Evolutionary conservation across 495 filamentous ascomycete genomes (phyloP), one percentile per base, ranked within the genome.

Genomic region (Niebla homalea): DNA sequence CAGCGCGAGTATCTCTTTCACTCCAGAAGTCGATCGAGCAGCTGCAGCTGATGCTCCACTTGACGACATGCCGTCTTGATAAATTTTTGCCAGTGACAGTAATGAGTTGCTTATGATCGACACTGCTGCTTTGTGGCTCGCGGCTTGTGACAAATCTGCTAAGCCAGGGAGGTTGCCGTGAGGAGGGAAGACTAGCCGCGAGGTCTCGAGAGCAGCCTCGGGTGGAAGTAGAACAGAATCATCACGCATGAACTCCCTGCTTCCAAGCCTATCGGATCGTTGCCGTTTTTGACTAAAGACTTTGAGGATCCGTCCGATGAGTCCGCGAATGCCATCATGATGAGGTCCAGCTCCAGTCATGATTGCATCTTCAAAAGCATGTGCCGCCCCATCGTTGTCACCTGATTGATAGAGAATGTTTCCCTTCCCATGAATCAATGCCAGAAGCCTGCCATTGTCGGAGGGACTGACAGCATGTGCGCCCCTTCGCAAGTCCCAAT

Each of bases 391-490:
- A 39, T 73, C 71, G 58, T 92, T 87, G 53, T 97, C 84, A 21
- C 89, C 89, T 46, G 94, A 66, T 35, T 87, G 79, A 67, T 99
- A 99, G 1, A 97, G 73, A 87, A 97, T 94, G 56, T 97, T 99
- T 23, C 93, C 92, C 65, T 97, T 99, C 3, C 89, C 89, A 66
- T 99, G 93, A 21, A 96, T 77, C 20, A 99, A 71, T 29, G 88
- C 84, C 12, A 97, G 75, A 68, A 99, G 87, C 55, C 93, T 78
- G 19, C 92, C 92, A 64, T 97, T 98, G 55, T 98, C 92, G 20
- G 77, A 83, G 7, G 85, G 85, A 7, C 89, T 75, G 19, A 97
- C 85, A 35, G 80, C 78, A 65, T 92, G 96, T 39, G 87, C 87
- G 62, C 89, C 93, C 18, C 81, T 51, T 83, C 79, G 38, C 72